These are phyloP conservation scores for Pyrus betulifolia DNA, from an alignment of 306 rosid species.

Conservation along the genomic window DNA sequence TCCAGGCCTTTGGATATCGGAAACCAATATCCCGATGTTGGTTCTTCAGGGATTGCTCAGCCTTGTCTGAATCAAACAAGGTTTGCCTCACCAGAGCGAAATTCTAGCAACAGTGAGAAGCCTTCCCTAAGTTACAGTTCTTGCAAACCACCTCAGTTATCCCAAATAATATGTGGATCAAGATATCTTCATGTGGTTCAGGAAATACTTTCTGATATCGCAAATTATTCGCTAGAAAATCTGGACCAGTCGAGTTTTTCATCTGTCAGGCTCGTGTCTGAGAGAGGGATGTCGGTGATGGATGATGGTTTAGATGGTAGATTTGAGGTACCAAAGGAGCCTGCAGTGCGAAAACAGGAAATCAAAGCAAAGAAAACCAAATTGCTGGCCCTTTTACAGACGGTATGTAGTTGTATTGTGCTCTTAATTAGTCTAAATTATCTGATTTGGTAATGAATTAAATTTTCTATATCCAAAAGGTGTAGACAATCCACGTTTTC, in stretches of 20 bases:
- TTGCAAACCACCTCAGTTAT: constrained; percentile 28
- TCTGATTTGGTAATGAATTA: not conserved
- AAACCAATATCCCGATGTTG: constrained; percentile 45
- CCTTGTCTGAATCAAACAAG: constrained; percentile 32
- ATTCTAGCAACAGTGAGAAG: constrained; percentile 41
- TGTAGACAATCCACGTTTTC: not conserved
- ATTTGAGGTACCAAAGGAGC: constrained; percentile 25
- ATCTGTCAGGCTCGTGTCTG: constrained; percentile 2
- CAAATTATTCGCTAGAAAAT: constrained; percentile 53
- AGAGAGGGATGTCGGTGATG: not conserved
- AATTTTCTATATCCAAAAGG: not conserved
- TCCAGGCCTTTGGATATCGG: constrained; percentile 29
- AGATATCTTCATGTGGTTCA: constrained; percentile 63
- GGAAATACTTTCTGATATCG: constrained; percentile 70
- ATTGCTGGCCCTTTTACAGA: constrained; percentile 58
- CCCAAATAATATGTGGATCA: constrained; percentile 49
- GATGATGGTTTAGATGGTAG: constrained; percentile 17
- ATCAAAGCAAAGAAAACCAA: constrained; percentile 58
- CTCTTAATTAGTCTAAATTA: not conserved
- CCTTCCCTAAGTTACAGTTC: constrained; percentile 33
- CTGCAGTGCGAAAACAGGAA: constrained; percentile 26
- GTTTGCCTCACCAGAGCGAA: constrained; percentile 33
- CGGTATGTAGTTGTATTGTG: constrained; percentile 38
- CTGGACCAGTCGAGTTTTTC: constrained; percentile 28
- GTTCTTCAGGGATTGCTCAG: constrained; percentile 30